Evolutionary conservation across 1,139 yeast genomes (phyloP), one percentile per base, ranked within the genome.

Genomic region (Meyerozyma elateridarum): DNA sequence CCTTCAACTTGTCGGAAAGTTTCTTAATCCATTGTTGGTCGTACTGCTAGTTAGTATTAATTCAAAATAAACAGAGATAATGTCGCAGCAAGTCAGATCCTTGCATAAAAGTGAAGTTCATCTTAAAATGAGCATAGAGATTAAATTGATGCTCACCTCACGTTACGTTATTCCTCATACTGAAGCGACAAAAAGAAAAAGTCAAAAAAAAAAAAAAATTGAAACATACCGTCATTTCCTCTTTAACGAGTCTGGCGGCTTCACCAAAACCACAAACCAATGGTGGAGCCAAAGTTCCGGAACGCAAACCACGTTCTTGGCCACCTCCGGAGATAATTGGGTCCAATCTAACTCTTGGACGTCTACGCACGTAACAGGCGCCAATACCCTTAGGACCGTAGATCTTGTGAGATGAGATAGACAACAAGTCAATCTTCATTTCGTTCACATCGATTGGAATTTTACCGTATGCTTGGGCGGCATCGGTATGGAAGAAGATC

Each of bases 301-400:
- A 85, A 62, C 99, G 76, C 50, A 91, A 71, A 40, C 98, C 98
- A 64, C 99, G 82, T 65, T 91, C 99, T 66, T 91, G 99, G 34
- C 99, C 99, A 60, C 99, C 99, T 47, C 99, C 99, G 40, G 88
- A 83, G 46, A 91, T 84, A 38, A 91, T 69, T 21, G 99, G 96
- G 45, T 89, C 96, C 44, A 91, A 59, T 73, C 99, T 82, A 34
- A 93, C 98, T 64, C 99, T 80, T 44, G 99, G 99, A 61, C 98
- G 79, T 73, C 99, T 84, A 63, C 98, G 80, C 25, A 93, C 91
- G 54, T 76, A 91, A 48, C 89, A 70, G 11, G 98, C 99, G 51
- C 99, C 99, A 43, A 88, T 76, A 41, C 99, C 99, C 75, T 82
- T 91, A 44, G 99, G 99, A 4, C 98, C 99, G 59, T 93, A 91